Percentiles rank a stretch among this genome's conserved stretches.
These are phyloP conservation scores for Musa itinerans DNA, from an alignment of 176 grass and related monocot species.

Conservation along the genomic window DNA sequence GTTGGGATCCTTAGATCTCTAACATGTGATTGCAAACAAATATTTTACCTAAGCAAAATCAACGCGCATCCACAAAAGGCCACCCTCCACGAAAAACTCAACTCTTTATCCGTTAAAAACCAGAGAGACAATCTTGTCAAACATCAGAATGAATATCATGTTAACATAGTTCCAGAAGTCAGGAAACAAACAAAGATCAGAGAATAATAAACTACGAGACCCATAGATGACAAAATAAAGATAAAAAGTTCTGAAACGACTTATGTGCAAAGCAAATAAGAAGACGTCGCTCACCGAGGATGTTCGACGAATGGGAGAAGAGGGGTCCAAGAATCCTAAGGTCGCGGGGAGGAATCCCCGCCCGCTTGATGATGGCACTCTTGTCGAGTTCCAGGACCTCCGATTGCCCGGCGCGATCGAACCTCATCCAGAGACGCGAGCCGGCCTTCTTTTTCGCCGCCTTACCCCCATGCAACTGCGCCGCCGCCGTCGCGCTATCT, in stretches of 20 bases:
- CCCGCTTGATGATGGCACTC: constrained; percentile 58
- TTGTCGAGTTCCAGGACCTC: constrained; percentile 87
- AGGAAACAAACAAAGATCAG: not conserved
- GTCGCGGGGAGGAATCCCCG: constrained; percentile 58
- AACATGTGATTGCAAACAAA: too few relatives aligned
- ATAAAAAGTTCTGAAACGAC: not conserved
- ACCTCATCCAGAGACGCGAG: constrained; percentile 65
- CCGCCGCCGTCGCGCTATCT: not conserved
- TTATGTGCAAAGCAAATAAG: not conserved
- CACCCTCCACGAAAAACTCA: too few relatives aligned
- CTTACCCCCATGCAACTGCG: not conserved
- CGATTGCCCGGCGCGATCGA: constrained; percentile 56
- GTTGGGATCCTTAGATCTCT: too few relatives aligned
- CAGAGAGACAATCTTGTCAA: too few relatives aligned
- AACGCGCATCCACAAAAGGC: too few relatives aligned
- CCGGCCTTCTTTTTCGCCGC: constrained; percentile 73
- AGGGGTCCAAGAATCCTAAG: constrained; percentile 79
- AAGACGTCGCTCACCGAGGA: constrained; percentile 53
- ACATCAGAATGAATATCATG: too few relatives aligned
- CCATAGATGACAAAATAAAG: not conserved
- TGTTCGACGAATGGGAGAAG: constrained; percentile 94
- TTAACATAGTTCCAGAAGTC: too few relatives aligned
- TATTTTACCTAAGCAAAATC: too few relatives aligned
- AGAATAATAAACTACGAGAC: not conserved
- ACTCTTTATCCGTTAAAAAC: too few relatives aligned